These are phyloP conservation scores for Hortiboletus rubellus DNA, from an alignment of 1,284 basidiomycete genomes.

Conservation along the genomic window DNA sequence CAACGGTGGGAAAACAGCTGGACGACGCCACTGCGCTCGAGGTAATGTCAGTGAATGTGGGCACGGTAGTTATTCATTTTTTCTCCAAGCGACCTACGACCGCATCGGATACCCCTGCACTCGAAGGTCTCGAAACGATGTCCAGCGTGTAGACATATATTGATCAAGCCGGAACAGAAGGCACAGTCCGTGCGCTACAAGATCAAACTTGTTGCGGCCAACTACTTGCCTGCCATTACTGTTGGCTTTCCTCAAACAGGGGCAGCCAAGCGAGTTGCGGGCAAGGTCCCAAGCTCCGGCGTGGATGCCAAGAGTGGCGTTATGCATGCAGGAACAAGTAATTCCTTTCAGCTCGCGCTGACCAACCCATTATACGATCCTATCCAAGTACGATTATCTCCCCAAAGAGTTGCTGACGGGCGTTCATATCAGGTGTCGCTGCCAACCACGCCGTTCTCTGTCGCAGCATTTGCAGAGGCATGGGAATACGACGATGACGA, in stretches of 20 bases:
- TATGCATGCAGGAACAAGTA: conserved; percentile 74
- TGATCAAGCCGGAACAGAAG: conserved; percentile 98
- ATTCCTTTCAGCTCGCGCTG: conserved; percentile 85
- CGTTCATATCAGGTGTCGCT: conserved; percentile 69
- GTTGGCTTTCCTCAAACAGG: conserved; percentile 63
- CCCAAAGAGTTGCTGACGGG: conserved; percentile 54
- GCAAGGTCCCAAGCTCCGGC: conserved; percentile 42
- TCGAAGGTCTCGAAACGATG: conserved; percentile 96
- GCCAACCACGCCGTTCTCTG: conserved; percentile 72
- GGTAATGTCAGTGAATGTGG: conserved; percentile 42
- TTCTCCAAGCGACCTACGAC: conserved; percentile 69
- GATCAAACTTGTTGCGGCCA: conserved; percentile 94
- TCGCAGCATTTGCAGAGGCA: conserved; percentile 88
- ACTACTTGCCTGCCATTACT: conserved; percentile 90
- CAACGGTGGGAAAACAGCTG: conserved; percentile 84
- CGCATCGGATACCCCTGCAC: conserved; percentile 86
- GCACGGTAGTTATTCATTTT: background rate
- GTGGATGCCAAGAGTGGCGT: conserved; percentile 45
- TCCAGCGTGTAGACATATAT: conserved; percentile 89
- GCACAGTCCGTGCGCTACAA: conserved; percentile 92
- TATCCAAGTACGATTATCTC: conserved; percentile 81
- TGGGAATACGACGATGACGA: conserved; percentile 96
- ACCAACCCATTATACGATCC: conserved; percentile 94
- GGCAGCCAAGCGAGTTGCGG: conserved; percentile 48
- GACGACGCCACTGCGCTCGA: conserved; percentile 63